These are phyloP conservation scores for Neurospora sp. DNA, from an alignment of 2,329 filamentous ascomycete genomes.

Conservation along the genomic window DNA sequence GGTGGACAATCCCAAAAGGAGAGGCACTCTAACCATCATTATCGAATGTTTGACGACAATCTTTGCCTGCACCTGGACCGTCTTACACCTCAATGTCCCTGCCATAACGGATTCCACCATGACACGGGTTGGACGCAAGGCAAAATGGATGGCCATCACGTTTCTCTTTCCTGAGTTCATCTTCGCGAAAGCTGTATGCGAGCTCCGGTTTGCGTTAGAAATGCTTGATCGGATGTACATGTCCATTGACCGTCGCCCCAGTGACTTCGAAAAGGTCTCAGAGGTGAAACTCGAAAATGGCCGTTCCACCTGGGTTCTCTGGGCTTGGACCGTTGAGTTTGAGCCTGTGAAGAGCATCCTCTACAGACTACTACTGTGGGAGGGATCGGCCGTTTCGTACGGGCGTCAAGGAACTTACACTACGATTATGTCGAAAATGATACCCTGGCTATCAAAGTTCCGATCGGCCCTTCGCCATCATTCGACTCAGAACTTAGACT, in stretches of 20 bases:
- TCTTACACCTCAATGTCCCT: background rate
- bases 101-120: background rate
- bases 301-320: background rate
- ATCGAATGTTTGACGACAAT: background rate
- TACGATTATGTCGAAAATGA: too few species aligned
- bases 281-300: background rate
- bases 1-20: background rate
- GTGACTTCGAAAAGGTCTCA: background rate
- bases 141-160: background rate
- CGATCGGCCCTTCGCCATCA: too few species aligned
- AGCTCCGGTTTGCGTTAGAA: background rate
- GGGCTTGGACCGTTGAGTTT: background rate
- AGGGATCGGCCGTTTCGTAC: too few species aligned
- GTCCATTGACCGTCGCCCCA: too few species aligned
- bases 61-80: background rate
- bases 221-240: background rate
- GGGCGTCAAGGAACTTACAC: too few species aligned
- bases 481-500: too few species aligned
- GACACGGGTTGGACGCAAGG: background rate
- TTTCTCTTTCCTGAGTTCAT: background rate
- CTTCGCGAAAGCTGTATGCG: background rate
- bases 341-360: background rate
- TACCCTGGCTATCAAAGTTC: too few species aligned
- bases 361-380: background rate
- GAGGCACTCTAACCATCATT: background rate